Percentiles rank a stretch among this genome's conserved stretches.
phyloP scores from a whole-genome alignment of 441 rosid genomes.

The Brassica hybrid region DNA sequence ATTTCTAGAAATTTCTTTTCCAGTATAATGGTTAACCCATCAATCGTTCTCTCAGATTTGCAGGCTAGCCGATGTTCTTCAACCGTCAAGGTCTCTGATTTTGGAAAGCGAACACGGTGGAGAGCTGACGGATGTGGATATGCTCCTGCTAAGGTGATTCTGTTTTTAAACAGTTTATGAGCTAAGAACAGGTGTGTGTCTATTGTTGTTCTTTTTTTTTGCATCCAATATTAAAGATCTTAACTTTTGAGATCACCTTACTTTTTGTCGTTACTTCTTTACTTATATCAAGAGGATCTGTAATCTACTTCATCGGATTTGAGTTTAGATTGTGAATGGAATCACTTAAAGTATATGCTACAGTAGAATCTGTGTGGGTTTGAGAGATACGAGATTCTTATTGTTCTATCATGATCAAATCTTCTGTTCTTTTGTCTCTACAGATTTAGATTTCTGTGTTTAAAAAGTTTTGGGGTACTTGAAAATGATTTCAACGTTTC shows the following conservation, averaged over 20 bases:
- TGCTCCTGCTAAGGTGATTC: no score
- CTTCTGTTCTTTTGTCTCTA: constrained; percentile 1
- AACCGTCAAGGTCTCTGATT: no score
- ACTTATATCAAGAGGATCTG: background rate
- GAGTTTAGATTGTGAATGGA: background rate
- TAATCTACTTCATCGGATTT: background rate
- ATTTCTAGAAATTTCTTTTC: no score
- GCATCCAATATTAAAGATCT: no score
- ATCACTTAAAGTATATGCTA: background rate
- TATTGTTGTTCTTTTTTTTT: background rate
- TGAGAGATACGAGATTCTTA: constrained; percentile 2
- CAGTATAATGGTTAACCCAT: no score
- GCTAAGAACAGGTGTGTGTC: constrained; percentile 74
- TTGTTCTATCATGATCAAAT: constrained; percentile 7
- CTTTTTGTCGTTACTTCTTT: no score
- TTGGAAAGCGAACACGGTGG: no score
- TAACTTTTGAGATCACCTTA: no score
- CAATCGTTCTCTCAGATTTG: no score
- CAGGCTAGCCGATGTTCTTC: no score
- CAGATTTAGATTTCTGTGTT: background rate
- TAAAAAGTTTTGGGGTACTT: background rate
- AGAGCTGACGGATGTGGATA: no score
- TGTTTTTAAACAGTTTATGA: constrained; percentile 59
- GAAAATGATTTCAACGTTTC: background rate
- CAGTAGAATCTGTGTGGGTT: background rate